A percentile compares a stretch with the other conserved stretches of the same genome.
Conservation (phyloP, 768 basidiomycete species). For the Podaxis carcinomalis region DNA sequence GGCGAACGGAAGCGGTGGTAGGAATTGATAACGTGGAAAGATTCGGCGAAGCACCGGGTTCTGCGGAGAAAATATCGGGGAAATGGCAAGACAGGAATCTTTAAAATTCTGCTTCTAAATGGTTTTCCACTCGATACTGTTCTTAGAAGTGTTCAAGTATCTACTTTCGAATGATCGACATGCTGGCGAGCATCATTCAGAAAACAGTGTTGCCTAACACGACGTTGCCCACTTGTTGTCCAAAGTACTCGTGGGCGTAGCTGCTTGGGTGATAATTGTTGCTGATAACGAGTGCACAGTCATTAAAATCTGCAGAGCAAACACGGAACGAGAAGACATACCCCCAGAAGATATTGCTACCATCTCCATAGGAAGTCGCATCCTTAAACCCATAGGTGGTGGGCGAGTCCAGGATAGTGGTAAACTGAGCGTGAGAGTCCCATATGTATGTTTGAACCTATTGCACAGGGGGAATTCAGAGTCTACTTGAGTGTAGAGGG, state of each 20-base stretch:
- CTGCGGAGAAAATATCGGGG: slow-evolving; percentile 1
- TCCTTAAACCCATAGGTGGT: slow-evolving; percentile 54
- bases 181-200: slow-evolving; percentile 8
- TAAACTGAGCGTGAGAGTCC: slow-evolving; percentile 48
- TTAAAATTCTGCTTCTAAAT: no score
- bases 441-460: slow-evolving; percentile 34
- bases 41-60: neutral
- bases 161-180: no score
- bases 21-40: neutral
- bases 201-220: slow-evolving; percentile 22
- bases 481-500: neutral
- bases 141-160: no score
- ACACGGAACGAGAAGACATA: slow-evolving; percentile 19
- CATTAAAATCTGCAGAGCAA: neutral
- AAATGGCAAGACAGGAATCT: neutral
- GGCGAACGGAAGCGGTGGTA: neutral
- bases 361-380: slow-evolving; percentile 39
- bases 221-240: slow-evolving; percentile 22
- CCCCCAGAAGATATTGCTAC: slow-evolving; percentile 51
- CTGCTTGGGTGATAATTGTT: slow-evolving; percentile 54
- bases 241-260: slow-evolving; percentile 37
- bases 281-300: slow-evolving; percentile 22
- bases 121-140: no score
- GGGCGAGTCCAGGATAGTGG: slow-evolving; percentile 43
- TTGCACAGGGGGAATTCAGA: neutral